phyloP scores from a whole-genome alignment of 129 eudicot genomes.

The Flaveria sonorensis region DNA sequence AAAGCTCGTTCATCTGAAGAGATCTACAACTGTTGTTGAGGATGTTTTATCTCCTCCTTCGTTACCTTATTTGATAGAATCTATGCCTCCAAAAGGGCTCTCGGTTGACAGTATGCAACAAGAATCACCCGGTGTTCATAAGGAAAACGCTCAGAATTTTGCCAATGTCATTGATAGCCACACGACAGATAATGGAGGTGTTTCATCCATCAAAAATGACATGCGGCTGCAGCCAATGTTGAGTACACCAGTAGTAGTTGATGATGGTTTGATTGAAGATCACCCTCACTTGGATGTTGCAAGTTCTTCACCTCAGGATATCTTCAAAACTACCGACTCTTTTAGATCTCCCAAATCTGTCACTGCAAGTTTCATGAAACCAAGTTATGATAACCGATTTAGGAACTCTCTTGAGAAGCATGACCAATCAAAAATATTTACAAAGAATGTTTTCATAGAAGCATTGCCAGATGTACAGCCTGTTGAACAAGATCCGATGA shows the following conservation, averaged over 20 bases:
- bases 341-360: conserved; percentile 31
- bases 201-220: conserved; percentile 39
- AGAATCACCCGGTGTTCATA: conserved; percentile 23
- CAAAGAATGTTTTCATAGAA: conserved; percentile 28
- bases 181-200: conserved; percentile 43
- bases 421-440: conserved; percentile 20
- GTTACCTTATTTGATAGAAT: conserved; percentile 24
- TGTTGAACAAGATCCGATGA: conserved; percentile 29
- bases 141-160: conserved; percentile 21
- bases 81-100: conserved; percentile 37
- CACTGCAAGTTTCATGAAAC: conserved; percentile 31
- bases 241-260: conserved; percentile 18
- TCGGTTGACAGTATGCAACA: conserved; percentile 25
- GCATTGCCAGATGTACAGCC: conserved; percentile 33
- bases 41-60: conserved; percentile 59
- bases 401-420: conserved; percentile 51
- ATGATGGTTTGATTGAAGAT: conserved; percentile 27
- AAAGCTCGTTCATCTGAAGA: conserved; percentile 69
- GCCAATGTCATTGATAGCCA: conserved; percentile 36
- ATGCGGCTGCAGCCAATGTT: conserved; percentile 38
- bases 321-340: conserved; percentile 33
- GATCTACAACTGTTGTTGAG: conserved; percentile 51
- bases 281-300: conserved; percentile 36
- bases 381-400: conserved; percentile 36
- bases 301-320: conserved; percentile 40